Evolutionary conservation across 148 eudicot species (phyloP), one percentile per base, ranked within the genome.

Genomic region (Vaccinium corymbosum): DNA sequence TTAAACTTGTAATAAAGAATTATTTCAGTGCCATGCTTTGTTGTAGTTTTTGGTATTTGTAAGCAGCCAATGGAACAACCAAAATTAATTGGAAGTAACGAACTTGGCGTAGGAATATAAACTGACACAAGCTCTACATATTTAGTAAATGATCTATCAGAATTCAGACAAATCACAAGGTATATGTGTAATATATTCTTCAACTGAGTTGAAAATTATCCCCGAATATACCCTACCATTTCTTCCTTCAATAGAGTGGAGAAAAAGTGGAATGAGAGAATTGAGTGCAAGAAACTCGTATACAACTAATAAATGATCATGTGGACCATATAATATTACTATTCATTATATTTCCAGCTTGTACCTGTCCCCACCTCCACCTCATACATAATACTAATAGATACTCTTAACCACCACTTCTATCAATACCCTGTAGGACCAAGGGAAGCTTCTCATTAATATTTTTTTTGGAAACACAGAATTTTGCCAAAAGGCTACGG

Each of bases 1-100:
- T 49, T 29, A 79, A 32, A 32, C 66, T 55, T 79, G 68, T 79
- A 79, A 79, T 79, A 55, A 79, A 56, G 81, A 32, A 25, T 79
- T 56, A 56, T 56, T 79, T 56, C 48, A 32, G 15, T 61, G 49
- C 25, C 38, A 19, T 49, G 51, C 70, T 38, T 79, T 57, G 64
- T 52, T 55, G 13, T 78, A 19, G 22, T 55, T 78, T 22, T 49
- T n/a, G 53, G 66, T 6, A 8, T 8, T n/a, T 55, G 29, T 55
- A 15, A 25, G 35, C 4, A 17, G 38, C 22, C 64, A 19, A 29
- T 53, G 64, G 49, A 17, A 25, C 27, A 32, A 42, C 46, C 22
- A 27, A n/a, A 62, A 62, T 62, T 32, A 32, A 32, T 32, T 32
- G 35, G 35, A 32, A 32, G 35, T 32, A 32, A 32, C 35, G 35